A percentile compares a stretch with the other conserved stretches of the same genome.
Conservation (phyloP, 176 grass and related monocot species). For the Hyparrhenia diplandra region DNA sequence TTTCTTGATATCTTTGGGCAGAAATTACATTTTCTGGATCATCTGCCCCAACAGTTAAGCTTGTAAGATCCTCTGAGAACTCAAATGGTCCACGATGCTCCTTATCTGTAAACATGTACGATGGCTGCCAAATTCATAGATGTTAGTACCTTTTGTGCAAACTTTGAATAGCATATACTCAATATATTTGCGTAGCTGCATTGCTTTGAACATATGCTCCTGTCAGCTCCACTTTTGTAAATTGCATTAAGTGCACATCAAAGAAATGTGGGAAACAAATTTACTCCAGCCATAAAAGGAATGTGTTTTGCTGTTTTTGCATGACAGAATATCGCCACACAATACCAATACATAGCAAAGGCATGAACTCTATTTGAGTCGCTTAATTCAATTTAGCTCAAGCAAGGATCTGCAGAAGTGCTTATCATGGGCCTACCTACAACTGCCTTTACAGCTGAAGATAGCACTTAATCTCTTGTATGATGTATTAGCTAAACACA, state of each 20-base stretch:
- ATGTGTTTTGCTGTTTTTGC: slow-evolving; percentile 5
- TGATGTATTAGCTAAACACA: not conserved
- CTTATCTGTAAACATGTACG: slow-evolving; percentile 98
- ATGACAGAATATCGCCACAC: not conserved
- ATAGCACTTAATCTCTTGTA: not conserved
- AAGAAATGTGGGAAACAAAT: not conserved
- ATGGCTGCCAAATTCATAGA: slow-evolving; percentile 67
- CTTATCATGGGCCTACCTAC: not conserved
- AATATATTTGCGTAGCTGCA: not conserved
- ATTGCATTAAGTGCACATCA: not conserved
- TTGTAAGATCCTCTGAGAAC: slow-evolving; percentile 82
- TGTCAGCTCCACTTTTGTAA: slow-evolving; percentile 2
- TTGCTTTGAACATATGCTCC: not conserved
- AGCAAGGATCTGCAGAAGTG: not conserved
- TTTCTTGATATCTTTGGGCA: slow-evolving; percentile 90
- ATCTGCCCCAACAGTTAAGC: slow-evolving; percentile 60
- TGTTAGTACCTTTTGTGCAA: not conserved
- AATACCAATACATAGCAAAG: not conserved
- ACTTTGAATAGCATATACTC: no score
- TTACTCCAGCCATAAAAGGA: not conserved
- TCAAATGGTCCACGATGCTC: slow-evolving; percentile 96
- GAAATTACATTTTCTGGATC: slow-evolving; percentile 58
- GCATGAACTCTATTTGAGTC: not conserved
- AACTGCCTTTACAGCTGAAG: not conserved
- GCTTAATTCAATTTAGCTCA: not conserved